Conservation (phyloP, 2,329 filamentous ascomycete genomes). For the Pezicula neosporulosa region DNA sequence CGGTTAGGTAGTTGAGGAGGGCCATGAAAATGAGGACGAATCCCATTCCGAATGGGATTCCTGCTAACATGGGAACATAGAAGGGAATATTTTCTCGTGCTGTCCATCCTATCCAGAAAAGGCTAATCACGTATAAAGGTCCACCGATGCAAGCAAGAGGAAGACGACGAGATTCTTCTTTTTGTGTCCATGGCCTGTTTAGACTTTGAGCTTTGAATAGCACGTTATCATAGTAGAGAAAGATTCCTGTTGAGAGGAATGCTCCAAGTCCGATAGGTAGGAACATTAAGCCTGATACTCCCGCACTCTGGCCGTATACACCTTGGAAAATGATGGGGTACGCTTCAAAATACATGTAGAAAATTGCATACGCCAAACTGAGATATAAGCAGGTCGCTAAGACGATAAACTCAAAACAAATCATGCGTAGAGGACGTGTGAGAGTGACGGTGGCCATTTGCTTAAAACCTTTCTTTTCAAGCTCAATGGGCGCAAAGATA, state of each 20-base stretch:
- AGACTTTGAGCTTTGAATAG: conserved; percentile 45
- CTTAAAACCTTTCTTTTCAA: conserved; percentile 50
- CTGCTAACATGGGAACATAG: conserved; percentile 53
- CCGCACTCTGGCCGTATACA: conserved; percentile 56
- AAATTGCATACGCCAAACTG: conserved; percentile 58
- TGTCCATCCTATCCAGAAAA: conserved; percentile 60
- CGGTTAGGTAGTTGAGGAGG: conserved; percentile 56
- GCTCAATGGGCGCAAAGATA: conserved; percentile 61
- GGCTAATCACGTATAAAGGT: conserved; percentile 40
- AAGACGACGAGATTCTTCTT: conserved; percentile 45
- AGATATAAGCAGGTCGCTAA: conserved; percentile 60
- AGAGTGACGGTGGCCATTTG: conserved; percentile 53
- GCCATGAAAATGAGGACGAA: conserved; percentile 56
- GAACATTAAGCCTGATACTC: conserved; percentile 57
- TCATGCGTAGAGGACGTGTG: conserved; percentile 57
- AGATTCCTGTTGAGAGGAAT: conserved; percentile 45
- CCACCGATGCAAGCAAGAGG: conserved; percentile 44
- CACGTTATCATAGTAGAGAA: conserved; percentile 48
- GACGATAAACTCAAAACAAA: conserved; percentile 58
- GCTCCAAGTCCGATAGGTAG: conserved; percentile 49
- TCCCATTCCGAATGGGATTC: conserved; percentile 49
- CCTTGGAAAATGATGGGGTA: conserved; percentile 61
- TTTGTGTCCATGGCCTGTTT: conserved; percentile 44
- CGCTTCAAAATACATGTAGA: conserved; percentile 62
- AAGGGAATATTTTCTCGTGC: conserved; percentile 47